A percentile compares a stretch with the other conserved stretches of the same genome.
These are phyloP conservation scores for Huntiella bhutanensis DNA, from an alignment of 2,329 filamentous ascomycete genomes.

Conservation along the genomic window DNA sequence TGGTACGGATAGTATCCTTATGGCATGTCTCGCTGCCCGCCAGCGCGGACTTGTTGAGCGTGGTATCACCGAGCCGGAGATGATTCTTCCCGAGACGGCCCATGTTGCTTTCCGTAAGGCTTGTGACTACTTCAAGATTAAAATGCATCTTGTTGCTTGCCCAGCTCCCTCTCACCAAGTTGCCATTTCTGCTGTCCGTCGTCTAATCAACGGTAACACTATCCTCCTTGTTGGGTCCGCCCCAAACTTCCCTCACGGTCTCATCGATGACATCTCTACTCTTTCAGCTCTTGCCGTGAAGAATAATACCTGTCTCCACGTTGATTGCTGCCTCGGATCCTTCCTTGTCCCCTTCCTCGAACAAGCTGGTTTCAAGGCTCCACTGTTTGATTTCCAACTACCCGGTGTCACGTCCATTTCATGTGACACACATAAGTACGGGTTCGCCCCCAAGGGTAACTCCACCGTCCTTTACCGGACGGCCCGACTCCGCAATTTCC, in stretches of 20 bases:
- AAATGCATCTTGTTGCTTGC: conserved; percentile 71
- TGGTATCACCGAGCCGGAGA: conserved; percentile 80
- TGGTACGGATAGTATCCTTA: conserved; percentile 89
- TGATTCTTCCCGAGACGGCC: conserved; percentile 89
- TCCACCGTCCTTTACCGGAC: conserved; percentile 82
- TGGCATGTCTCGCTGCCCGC: conserved; percentile 79
- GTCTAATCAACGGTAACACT: conserved; percentile 86
- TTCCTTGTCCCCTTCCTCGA: conserved; percentile 87
- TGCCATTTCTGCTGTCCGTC: conserved; percentile 54
- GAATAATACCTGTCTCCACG: conserved; percentile 71
- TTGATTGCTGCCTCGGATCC: conserved; percentile 93
- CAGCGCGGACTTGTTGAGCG: conserved; percentile 77
- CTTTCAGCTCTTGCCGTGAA: conserved; percentile 68
- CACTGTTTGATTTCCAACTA: conserved; percentile 81
- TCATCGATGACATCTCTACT: conserved; percentile 81
- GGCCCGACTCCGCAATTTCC: conserved; percentile 58
- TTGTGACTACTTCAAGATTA: conserved; percentile 90
- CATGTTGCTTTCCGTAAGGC: conserved; percentile 97
- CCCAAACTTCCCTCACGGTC: conserved; percentile 94
- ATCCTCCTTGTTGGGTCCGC: conserved; percentile 83
- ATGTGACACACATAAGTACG: conserved; percentile 97
- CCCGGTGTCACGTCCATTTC: conserved; percentile 90
- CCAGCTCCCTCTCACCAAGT: conserved; percentile 76
- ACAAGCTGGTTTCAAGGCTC: conserved; percentile 78
- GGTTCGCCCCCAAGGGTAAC: conserved; percentile 95